Percentiles rank a stretch among this genome's conserved stretches.
Conservation (phyloP, 1,284 basidiomycete species). For the Uromyces viciae-fabae region DNA sequence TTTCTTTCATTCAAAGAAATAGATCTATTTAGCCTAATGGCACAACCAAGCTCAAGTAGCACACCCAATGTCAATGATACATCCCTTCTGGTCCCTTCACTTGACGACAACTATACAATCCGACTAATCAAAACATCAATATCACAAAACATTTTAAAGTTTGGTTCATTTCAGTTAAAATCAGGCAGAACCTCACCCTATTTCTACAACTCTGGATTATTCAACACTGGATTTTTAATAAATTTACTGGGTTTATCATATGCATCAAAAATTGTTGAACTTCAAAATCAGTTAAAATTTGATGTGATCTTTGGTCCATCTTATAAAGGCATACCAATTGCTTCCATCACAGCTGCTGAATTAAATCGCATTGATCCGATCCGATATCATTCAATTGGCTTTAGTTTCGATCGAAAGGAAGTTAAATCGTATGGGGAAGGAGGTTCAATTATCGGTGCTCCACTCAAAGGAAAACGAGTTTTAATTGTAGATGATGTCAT, state of each 20-base stretch:
- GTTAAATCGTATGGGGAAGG: slow-evolving; percentile 95
- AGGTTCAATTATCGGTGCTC: slow-evolving; percentile 82
- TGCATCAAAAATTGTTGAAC: slow-evolving; percentile 63
- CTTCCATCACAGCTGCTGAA: slow-evolving; percentile 76
- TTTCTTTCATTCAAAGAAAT: not conserved
- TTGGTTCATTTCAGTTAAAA: slow-evolving; percentile 86
- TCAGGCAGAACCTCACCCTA: slow-evolving; percentile 90
- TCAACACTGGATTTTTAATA: slow-evolving; percentile 79
- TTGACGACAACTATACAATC: not conserved
- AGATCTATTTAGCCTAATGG: not conserved
- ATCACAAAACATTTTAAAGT: slow-evolving; percentile 63
- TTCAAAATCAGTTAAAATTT: slow-evolving; percentile 63
- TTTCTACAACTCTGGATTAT: slow-evolving; percentile 89
- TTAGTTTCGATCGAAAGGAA: slow-evolving; percentile 93
- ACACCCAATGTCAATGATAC: no score
- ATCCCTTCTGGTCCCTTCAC: not conserved
- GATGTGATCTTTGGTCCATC: slow-evolving; percentile 94
- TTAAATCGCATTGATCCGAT: slow-evolving; percentile 63
- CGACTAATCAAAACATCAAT: slow-evolving; percentile 47
- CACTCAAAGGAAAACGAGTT: slow-evolving; percentile 72
- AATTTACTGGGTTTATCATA: slow-evolving; percentile 79
- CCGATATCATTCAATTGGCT: slow-evolving; percentile 58
- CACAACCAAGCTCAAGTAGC: not conserved
- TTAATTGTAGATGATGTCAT: slow-evolving; percentile 95
- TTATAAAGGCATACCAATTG: slow-evolving; percentile 96